A percentile compares a stretch with the other conserved stretches of the same genome.
Evolutionary conservation across 2,329 filamentous ascomycete genomes (phyloP).

Genomic region (Colletotrichum sp.): DNA sequence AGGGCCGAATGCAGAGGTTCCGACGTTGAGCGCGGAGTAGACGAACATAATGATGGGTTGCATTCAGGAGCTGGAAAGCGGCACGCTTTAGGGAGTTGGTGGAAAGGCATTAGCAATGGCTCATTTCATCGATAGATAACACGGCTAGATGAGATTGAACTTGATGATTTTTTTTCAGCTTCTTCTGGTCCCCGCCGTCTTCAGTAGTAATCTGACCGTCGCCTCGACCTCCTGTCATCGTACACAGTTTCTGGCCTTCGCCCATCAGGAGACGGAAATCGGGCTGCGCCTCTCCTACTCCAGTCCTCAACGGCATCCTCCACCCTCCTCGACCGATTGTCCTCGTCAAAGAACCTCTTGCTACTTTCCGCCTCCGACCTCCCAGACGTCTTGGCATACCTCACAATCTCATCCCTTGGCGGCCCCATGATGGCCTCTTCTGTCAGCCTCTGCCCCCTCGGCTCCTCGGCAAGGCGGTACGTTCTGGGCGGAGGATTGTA

Average conservation of each 20-base stretch:
- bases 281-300: not conserved
- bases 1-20: not conserved
- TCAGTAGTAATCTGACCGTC: not conserved
- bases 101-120: not conserved
- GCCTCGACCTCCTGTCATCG: not conserved
- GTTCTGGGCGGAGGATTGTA: conserved; percentile 1
- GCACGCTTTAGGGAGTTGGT: not conserved
- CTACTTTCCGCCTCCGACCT: not conserved
- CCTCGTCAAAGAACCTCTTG: not conserved
- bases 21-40: conserved; percentile 13
- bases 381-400: not conserved
- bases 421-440: not conserved
- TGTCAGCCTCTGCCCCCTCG: not conserved
- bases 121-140: conserved; percentile 1
- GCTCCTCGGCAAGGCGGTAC: not conserved
- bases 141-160: not conserved
- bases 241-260: not conserved
- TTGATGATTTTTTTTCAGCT: not conserved
- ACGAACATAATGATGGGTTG: not conserved
- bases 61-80: not conserved
- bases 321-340: not conserved
- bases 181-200: not conserved
- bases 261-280: not conserved
- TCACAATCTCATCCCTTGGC: conserved; percentile 7
- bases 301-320: conserved; percentile 9